phyloP scores from a whole-genome alignment of 140 eudicot genomes.

The Flaveria floridana region DNA sequence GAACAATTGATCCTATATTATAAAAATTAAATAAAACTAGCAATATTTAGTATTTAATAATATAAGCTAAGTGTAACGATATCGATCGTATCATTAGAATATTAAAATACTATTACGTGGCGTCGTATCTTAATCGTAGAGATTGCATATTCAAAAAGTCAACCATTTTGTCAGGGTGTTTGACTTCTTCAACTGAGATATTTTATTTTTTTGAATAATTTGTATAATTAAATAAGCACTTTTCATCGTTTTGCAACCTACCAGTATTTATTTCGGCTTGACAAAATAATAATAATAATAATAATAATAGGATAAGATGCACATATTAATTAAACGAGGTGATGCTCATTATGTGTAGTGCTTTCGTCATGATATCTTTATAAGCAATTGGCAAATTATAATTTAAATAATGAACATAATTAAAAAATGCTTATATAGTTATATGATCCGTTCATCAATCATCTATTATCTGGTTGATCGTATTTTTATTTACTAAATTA shows the following conservation, averaged over 20 bases:
- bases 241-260: constrained; percentile 26
- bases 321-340: background rate
- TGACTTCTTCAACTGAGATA: constrained; percentile 23
- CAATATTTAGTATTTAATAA: background rate
- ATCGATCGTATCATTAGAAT: constrained; percentile 21
- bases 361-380: constrained; percentile 18
- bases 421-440: too few relatives aligned
- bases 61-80: background rate
- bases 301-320: background rate
- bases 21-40: background rate
- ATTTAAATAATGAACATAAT: too few relatives aligned
- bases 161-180: constrained; percentile 1
- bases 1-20: constrained; percentile 20
- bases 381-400: background rate
- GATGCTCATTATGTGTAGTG: constrained; percentile 23
- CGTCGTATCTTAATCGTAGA: background rate
- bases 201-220: constrained; percentile 10
- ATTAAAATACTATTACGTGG: constrained; percentile 17
- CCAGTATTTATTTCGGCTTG: constrained; percentile 26
- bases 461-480: too few relatives aligned
- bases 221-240: background rate
- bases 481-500: too few relatives aligned
- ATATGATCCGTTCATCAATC: too few relatives aligned
- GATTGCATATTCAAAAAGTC: background rate
- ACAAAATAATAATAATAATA: background rate